Evolutionary conservation across 352 stramenopile genomes (phyloP).

Genomic region (Phytophthora ohioensis): DNA sequence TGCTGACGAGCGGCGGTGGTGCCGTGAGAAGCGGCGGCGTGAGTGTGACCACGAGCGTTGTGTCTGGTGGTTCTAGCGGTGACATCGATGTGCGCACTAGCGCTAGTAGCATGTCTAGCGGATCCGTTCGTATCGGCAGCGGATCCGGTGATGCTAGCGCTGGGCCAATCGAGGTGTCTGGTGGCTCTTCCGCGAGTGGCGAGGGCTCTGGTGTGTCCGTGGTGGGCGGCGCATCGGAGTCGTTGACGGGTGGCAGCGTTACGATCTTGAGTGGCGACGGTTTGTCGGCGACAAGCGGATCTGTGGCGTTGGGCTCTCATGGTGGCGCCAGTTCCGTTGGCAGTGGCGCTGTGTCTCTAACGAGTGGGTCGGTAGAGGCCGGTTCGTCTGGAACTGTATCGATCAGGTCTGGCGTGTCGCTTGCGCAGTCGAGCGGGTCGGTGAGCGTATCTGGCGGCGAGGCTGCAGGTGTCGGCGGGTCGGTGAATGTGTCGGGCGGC

Average conservation of each 20-base stretch:
- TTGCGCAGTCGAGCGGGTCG: slow-evolving; percentile 27
- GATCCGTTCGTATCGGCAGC: too few relatives aligned
- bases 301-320: slow-evolving; percentile 8
- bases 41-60: slow-evolving; percentile 22
- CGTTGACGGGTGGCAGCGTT: too few relatives aligned
- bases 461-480: slow-evolving; percentile 10
- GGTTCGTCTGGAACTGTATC: slow-evolving; percentile 29
- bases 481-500: slow-evolving; percentile 15
- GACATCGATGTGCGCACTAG: too few relatives aligned
- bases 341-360: slow-evolving; percentile 25
- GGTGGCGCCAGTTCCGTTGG: background rate
- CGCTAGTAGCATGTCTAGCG: too few relatives aligned
- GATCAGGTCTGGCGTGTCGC: slow-evolving; percentile 25
- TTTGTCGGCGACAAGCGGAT: too few relatives aligned
- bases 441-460: slow-evolving; percentile 30
- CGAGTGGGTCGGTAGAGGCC: slow-evolving; percentile 22
- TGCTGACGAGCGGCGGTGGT: slow-evolving; percentile 27
- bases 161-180: too few relatives aligned
- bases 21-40: slow-evolving; percentile 28
- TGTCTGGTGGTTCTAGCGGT: slow-evolving; percentile 25
- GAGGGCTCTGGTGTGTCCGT: too few relatives aligned
- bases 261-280: too few relatives aligned
- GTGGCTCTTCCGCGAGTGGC: too few relatives aligned
- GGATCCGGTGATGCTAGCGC: too few relatives aligned
- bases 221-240: too few relatives aligned